These are phyloP conservation scores for Sclerotinia nivalis DNA, from an alignment of 2,329 filamentous ascomycete species.

Conservation along the genomic window DNA sequence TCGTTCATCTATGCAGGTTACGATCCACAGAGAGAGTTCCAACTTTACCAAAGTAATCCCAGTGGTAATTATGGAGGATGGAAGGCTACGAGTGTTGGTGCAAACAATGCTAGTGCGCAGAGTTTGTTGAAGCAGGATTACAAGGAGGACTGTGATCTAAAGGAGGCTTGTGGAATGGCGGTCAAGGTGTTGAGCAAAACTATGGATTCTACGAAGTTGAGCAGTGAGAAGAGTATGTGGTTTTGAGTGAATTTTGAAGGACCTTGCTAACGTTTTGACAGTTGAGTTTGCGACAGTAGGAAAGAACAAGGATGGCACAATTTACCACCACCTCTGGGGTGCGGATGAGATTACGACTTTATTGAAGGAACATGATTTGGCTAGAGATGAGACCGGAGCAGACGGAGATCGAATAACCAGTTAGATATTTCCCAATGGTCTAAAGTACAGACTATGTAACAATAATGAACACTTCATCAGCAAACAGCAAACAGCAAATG, in stretches of 20 bases:
- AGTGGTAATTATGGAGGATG: constrained; percentile 98
- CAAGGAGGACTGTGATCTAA: constrained; percentile 94
- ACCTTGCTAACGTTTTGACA: constrained; percentile 45
- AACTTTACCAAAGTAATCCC: constrained; percentile 98
- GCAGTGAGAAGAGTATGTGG: constrained; percentile 93
- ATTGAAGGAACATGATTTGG: constrained; percentile 92
- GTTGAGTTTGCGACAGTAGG: constrained; percentile 98
- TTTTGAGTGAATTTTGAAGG: not conserved
- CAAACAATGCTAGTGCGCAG: constrained; percentile 97
- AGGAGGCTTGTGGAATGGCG: constrained; percentile 95
- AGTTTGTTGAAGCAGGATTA: constrained; percentile 98
- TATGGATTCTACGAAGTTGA: constrained; percentile 98
- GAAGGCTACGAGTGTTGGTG: constrained; percentile 97
- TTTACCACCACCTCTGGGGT: constrained; percentile 97
- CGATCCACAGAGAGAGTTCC: constrained; percentile 94
- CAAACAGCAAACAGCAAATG: not conserved
- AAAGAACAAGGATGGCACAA: constrained; percentile 90
- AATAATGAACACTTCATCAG: constrained; percentile 32
- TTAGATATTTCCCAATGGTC: constrained; percentile 31
- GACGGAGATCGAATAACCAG: constrained; percentile 40
- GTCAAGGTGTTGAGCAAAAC: constrained; percentile 99
- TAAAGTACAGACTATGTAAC: constrained; percentile 33
- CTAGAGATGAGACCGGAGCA: constrained; percentile 66
- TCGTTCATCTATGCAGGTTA: constrained; percentile 99
- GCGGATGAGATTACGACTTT: constrained; percentile 94